A percentile compares a stretch with the other conserved stretches of the same genome.
Evolutionary conservation across 2,329 filamentous ascomycete genomes (phyloP).

Genomic region (Volutella citrinella): DNA sequence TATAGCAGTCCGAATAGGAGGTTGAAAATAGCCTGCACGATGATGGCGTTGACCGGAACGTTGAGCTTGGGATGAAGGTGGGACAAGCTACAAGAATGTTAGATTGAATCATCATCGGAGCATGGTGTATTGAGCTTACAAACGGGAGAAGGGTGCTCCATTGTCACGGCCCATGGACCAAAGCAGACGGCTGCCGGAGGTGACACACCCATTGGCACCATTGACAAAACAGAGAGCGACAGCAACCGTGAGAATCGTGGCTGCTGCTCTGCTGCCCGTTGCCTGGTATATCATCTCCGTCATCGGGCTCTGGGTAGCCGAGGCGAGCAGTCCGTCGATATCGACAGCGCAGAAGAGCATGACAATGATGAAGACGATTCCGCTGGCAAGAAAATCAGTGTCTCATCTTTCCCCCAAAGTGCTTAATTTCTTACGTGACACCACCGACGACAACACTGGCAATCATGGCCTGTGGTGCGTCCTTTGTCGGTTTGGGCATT

Average conservation of each 20-base stretch:
- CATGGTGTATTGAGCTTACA: conserved; percentile 3
- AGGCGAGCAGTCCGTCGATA: conserved; percentile 30
- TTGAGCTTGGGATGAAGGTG: conserved; percentile 36
- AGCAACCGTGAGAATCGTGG: conserved; percentile 39
- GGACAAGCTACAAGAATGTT: conserved; percentile 20
- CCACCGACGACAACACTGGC: conserved; percentile 39
- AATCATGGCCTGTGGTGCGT: conserved; percentile 39
- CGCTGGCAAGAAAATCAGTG: conserved; percentile 19
- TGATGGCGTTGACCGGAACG: conserved; percentile 40
- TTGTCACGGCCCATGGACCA: conserved; percentile 46
- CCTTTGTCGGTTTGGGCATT: conserved; percentile 38
- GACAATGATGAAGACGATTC: conserved; percentile 37
- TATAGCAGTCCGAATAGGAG: conserved; percentile 45
- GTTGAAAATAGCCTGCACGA: conserved; percentile 41
- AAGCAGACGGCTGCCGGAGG: conserved; percentile 40
- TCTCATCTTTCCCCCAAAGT: too few species aligned
- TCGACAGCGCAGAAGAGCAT: conserved; percentile 42
- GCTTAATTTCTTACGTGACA: conserved; percentile 31
- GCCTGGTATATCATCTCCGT: conserved; percentile 42
- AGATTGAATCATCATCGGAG: neutral
- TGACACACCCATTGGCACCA: conserved; percentile 42
- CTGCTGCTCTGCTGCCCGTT: conserved; percentile 35
- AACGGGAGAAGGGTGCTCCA: conserved; percentile 32
- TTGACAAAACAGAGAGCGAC: conserved; percentile 43
- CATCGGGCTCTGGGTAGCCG: conserved; percentile 42